Base-by-base conservation (phyloP, 495 filamentous ascomycete species). In the Stereocaulon alpinum region DNA sequence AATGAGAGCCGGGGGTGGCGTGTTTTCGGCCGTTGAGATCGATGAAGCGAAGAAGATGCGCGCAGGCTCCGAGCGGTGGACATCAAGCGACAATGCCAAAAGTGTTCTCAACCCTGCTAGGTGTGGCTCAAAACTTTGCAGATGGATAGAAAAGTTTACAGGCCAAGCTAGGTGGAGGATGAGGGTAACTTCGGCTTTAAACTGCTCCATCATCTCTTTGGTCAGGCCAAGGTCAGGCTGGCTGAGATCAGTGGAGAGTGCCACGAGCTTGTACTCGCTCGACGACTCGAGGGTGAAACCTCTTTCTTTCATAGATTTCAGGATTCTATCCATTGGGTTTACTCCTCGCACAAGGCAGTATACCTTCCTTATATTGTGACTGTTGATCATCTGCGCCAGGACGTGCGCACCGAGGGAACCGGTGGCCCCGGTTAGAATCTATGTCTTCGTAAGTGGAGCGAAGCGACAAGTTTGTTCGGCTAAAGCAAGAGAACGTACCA, bases 21-120 rank as follows among this genome's bases (percentile, higher is more conserved):
- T 69, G 2, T 54, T 68, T 11, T 77, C 68, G 0, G 76, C 76
- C 0, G 76, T 73, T 5, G 76, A 79, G 45, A 82, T 72, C 2
- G 78, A 81, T 2, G 76, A 80, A 51, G 73, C 76, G 71, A 81
- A 81, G 40, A 77, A 67, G 29, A 81, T 42, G 0, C 68, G 64
- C 0, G 79, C 77, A 0, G 80, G 80, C 29, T 66, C 42, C 0
- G 71, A 65, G 18, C 66, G 67, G 7, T 63, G 57, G 10, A 74
- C 75, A 0, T 69, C 69, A 0, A 84, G 67, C 6, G 80, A 82
- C 56, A 82, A 69, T 12, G 79, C 70, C 42, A 84, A 67, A 0
- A 83, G 74, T 50, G 81, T 78, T 58, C 77, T 61, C 0, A 81
- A 64, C 0, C 78, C 79, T 9, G 64, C 15, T 0, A 57, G 27